Evolutionary conservation across 2,329 filamentous ascomycete genomes (phyloP), one percentile per base, ranked within the genome.

Genomic region (Colletotrichum truncatum): DNA sequence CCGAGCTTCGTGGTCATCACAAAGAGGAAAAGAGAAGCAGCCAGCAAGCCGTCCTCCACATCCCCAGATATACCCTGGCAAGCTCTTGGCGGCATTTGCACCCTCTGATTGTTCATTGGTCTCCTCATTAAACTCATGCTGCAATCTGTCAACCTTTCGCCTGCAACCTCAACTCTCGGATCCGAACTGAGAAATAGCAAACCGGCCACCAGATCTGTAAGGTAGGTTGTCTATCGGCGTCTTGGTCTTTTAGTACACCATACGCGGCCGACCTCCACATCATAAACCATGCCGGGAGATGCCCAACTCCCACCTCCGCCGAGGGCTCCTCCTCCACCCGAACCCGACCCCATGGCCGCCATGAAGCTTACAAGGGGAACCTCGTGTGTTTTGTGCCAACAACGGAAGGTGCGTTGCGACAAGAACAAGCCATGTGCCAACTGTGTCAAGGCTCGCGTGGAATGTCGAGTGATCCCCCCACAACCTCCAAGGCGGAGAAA

Each of bases 391-490:
- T 82, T 89, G 18, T 95, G 92, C 73, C 91, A 94, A 74, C 90
- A 92, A 74, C 87, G 91, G 66, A 93, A 93, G 75, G 85, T 93
- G 41, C 89, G 89, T 65, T 93, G 91, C 76, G 89, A 93, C 76
- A 91, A 90, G 76, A 87, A 85, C 70, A 89, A 89, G 76, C 91
- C 91, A 14, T 93, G 91, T 73, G 82, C 85, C 71, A 90, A 91
- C 76, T 93, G 91, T 73, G 80, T 88, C 73, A 90, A 86, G 76
- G 84, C 86, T 55, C 78, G 82, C 21, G 84, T 84, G 30, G 85
- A 91, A 69, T 93, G 89, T 73, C 82, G 84, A 36, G 85, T 89
- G 7, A 77, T 86, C 68, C 79, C 87, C 71, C 79, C 87, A 70
- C 76, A 87, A 73, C 80, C 89, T 73, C 81, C 88, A 72, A 77